Base-by-base conservation (phyloP, 306 rosid genomes). In the Amphicarpaea edgeworthii region DNA sequence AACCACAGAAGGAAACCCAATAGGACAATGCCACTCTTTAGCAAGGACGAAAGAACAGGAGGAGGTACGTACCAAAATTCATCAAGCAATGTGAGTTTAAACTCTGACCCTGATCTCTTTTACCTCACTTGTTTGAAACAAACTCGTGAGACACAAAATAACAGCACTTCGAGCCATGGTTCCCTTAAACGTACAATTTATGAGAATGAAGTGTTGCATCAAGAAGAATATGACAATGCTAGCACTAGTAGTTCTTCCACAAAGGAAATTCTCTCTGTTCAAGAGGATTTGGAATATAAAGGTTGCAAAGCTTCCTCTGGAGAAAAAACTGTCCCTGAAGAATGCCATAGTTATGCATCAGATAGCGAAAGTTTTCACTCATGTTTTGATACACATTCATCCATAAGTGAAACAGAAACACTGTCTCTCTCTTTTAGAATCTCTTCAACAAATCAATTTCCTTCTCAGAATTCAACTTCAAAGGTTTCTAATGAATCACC, bases 31-130 rank as follows among this genome's bases (percentile, higher is more conserved):
- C 64, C 64, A 57, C 38, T 57, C 5, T 57, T 12, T 26, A 57
- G 38, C 38, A 12, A 57, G 3, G 14, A 24, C 38, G 64, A 16
- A 14, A 12, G 64, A 57, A 57, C 64, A 24, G 2, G 0, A 5
- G 64, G 3, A 28, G 4, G 40, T 24, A 57, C 19, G 7, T 57
- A 5, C 64, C 38, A 26, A 24, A 57, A 26, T 26, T 57, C 63
- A 57, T 57, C 63, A 57, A 57, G 63, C 63, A 24, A 57, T 24
- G 63, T 12, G 37, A 57, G 17, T 57, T 24, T 57, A 6, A 57
- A 57, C 37, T 23, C 38, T 23, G 19, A 5, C 38, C 64, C 64
- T 5, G 64, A 57, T 24, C 34, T 57, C 5, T 28, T 57, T 57
- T 57, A 26, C 64, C 28, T 53, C 59, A 19, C 34, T 23, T 8